Evolutionary conservation across 495 filamentous ascomycete genomes (phyloP).

Genomic region (Jackrogersella multiformis): DNA sequence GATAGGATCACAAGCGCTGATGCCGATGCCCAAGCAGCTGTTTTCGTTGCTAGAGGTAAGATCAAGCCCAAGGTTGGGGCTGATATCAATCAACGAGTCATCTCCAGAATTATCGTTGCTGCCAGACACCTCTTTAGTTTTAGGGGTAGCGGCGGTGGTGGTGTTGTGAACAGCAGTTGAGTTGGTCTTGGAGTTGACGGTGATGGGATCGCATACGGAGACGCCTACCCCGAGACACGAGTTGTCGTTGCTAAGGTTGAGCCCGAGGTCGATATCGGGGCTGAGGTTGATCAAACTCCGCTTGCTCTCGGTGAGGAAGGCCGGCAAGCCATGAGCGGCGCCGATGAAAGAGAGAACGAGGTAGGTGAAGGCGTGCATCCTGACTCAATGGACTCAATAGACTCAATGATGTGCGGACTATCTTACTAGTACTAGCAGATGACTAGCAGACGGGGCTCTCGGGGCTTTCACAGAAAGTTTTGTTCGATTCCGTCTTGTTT

Average conservation of each 20-base stretch:
- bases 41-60: slow-evolving; percentile 30
- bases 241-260: slow-evolving; percentile 25
- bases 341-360: slow-evolving; percentile 32
- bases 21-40: slow-evolving; percentile 43
- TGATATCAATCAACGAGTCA: slow-evolving; percentile 25
- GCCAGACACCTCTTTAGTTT: not conserved
- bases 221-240: slow-evolving; percentile 43
- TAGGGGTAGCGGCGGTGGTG: not conserved
- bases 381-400: slow-evolving; percentile 1
- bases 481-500: not conserved
- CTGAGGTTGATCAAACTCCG: slow-evolving; percentile 29
- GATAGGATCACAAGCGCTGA: slow-evolving; percentile 48
- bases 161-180: slow-evolving; percentile 6
- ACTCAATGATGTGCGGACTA: not conserved
- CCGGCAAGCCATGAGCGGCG: slow-evolving; percentile 18
- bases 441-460: slow-evolving; percentile 5
- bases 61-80: slow-evolving; percentile 13
- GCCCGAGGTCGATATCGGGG: slow-evolving; percentile 21
- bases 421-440: too few species aligned
- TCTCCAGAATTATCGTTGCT: slow-evolving; percentile 7
- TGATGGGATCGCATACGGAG: slow-evolving; percentile 48
- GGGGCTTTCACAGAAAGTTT: not conserved
- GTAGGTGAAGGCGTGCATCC: slow-evolving; percentile 34
- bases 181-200: slow-evolving; percentile 26
- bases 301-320: slow-evolving; percentile 23